A percentile compares a stretch with the other conserved stretches of the same genome.
Conservation (phyloP, 73 alveolate genomes). For the Stentor roeselii region DNA sequence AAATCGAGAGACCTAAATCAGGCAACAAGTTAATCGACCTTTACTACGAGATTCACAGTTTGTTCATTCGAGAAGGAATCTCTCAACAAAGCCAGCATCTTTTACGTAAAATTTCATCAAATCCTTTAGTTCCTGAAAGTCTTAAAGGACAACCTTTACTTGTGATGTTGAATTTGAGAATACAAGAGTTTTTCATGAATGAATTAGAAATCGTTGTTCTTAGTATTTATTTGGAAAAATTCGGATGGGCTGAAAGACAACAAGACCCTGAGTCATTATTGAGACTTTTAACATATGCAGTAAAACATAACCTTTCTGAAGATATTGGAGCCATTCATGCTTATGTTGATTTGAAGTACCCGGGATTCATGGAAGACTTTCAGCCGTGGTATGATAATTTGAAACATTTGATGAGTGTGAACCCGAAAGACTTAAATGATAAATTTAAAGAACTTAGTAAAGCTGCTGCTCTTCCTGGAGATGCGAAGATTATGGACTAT, state of each 20-base stretch:
- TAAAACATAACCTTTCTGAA: background rate
- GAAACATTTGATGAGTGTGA: background rate
- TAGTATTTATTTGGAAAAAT: background rate
- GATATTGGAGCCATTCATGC: slow-evolving; percentile 1
- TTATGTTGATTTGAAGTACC: background rate
- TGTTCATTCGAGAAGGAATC: background rate
- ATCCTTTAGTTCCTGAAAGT: background rate
- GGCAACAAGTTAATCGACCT: background rate
- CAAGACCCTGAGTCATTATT: background rate
- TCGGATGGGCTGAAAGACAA: background rate
- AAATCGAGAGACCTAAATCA: background rate
- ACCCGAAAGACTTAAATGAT: background rate
- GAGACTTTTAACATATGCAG: background rate
- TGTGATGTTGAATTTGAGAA: background rate
- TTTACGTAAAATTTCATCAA: background rate
- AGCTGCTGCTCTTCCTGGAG: slow-evolving; percentile 6
- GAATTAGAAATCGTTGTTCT: background rate
- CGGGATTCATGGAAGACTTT: slow-evolving; percentile 17
- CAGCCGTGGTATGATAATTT: background rate
- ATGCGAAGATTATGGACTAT: slow-evolving; percentile 5
- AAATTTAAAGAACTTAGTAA: slow-evolving; percentile 14
- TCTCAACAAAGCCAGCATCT: slow-evolving; percentile 15
- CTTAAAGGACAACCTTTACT: background rate
- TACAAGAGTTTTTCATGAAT: background rate
- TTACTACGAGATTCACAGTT: background rate